These are phyloP conservation scores for Pseudonitzschia delicatissima DNA, from an alignment of 108 stramenopile species.

Conservation along the genomic window DNA sequence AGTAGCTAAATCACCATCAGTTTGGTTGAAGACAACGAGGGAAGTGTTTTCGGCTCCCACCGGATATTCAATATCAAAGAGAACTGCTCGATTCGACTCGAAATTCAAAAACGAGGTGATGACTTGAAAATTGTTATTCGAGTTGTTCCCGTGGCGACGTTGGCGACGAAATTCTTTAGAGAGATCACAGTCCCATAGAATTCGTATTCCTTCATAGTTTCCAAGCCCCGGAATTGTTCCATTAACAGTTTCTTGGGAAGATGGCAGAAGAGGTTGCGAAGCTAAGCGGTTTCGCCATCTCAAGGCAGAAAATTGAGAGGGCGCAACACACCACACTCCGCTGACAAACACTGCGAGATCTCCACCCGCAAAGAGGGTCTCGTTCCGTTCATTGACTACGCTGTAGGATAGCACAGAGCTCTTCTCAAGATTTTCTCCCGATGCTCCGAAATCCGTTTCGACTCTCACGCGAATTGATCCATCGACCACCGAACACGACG, in stretches of 20 bases:
- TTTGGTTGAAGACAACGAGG: background rate
- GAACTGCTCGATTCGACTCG: constrained; percentile 2
- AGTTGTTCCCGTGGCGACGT: background rate
- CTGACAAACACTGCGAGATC: constrained; percentile 11
- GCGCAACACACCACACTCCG: constrained; percentile 16
- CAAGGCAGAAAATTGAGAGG: background rate
- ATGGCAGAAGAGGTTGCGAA: background rate
- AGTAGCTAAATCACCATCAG: background rate
- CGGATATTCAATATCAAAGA: constrained; percentile 27
- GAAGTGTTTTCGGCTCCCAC: constrained; percentile 18
- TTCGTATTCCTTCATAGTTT: background rate
- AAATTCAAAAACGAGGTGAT: constrained; percentile 13
- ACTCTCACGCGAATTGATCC: background rate
- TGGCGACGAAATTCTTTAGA: background rate
- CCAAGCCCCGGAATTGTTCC: background rate
- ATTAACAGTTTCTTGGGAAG: background rate
- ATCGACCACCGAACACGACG: background rate
- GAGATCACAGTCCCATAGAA: background rate
- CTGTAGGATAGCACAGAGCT: background rate
- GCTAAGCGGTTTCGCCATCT: background rate
- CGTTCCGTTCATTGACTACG: background rate
- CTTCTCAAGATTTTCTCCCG: background rate
- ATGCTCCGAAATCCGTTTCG: background rate
- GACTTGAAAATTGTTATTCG: background rate
- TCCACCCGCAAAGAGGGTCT: constrained; percentile 17